Evolutionary conservation across 805 yeast species (phyloP).

Genomic region (Debaryomyces hansenii): DNA sequence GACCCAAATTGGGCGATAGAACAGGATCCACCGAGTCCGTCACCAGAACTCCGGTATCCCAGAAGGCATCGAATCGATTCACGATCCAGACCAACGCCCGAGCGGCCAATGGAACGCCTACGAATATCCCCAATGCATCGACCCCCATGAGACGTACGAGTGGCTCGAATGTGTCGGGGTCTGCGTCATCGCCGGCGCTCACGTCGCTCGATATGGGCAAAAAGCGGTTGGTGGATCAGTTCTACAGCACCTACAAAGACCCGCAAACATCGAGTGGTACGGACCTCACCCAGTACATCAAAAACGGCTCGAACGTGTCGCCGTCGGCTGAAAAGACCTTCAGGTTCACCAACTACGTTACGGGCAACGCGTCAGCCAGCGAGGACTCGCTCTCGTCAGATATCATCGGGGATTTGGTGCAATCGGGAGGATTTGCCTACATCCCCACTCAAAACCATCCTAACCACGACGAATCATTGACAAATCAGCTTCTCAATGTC

Average conservation of each 20-base stretch:
- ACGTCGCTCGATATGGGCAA: slow-evolving; percentile 16
- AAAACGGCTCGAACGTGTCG: neutral
- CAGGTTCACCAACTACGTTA: neutral
- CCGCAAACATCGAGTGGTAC: neutral
- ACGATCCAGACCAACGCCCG: neutral
- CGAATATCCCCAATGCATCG: neutral
- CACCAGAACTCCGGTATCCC: neutral
- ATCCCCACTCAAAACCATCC: slow-evolving; percentile 7
- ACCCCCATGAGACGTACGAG: neutral
- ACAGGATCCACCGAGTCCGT: neutral
- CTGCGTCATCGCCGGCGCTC: slow-evolving; percentile 4
- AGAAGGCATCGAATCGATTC: neutral
- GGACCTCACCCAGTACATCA: neutral
- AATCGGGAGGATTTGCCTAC: slow-evolving; percentile 21
- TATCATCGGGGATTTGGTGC: slow-evolving; percentile 7
- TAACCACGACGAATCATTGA: slow-evolving; percentile 24
- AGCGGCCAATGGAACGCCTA: neutral
- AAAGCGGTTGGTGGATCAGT: slow-evolving; percentile 42
- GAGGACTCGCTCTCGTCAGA: neutral
- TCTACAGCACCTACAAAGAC: slow-evolving; percentile 29
- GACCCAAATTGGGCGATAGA: slow-evolving; percentile 1
- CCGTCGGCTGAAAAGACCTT: neutral
- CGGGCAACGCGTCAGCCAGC: neutral
- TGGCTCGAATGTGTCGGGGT: neutral
- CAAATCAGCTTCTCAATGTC: slow-evolving; percentile 26